Percentiles rank a stretch among this genome's conserved stretches.
phyloP scores from a whole-genome alignment of 2,329 filamentous ascomycete genomes.

The Cytospora piceicola region DNA sequence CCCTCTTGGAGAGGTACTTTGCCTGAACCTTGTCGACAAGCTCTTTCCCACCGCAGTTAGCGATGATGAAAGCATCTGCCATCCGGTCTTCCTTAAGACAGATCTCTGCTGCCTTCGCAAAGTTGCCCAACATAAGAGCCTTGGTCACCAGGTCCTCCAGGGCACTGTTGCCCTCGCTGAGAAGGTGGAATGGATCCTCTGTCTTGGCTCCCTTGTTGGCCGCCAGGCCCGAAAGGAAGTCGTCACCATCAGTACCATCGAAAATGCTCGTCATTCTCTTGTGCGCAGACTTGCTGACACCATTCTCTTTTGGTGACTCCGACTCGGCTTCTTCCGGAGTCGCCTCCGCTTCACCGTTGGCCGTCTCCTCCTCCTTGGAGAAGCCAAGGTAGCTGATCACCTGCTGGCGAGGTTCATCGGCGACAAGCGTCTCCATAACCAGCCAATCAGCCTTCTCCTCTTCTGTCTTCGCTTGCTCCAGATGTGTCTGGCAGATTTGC shows the following conservation, averaged over 20 bases:
- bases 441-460: slow-evolving; percentile 97
- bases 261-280: slow-evolving; percentile 80
- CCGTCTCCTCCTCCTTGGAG: slow-evolving; percentile 60
- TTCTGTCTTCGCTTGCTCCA: slow-evolving; percentile 75
- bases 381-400: slow-evolving; percentile 93
- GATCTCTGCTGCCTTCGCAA: slow-evolving; percentile 85
- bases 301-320: slow-evolving; percentile 28
- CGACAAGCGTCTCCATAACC: slow-evolving; percentile 86
- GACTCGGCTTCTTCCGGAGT: slow-evolving; percentile 21
- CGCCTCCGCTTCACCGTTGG: slow-evolving; percentile 47
- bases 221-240: slow-evolving; percentile 82
- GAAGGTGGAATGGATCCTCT: slow-evolving; percentile 91
- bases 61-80: slow-evolving; percentile 96
- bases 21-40: slow-evolving; percentile 93
- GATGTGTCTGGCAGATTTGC: slow-evolving; percentile 78
- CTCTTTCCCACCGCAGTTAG: slow-evolving; percentile 92
- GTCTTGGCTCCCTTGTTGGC: slow-evolving; percentile 91
- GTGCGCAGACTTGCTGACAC: slow-evolving; percentile 50
- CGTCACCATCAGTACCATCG: slow-evolving; percentile 74
- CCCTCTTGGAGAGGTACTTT: slow-evolving; percentile 84
- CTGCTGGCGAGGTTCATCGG: slow-evolving; percentile 81
- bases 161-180: slow-evolving; percentile 79
- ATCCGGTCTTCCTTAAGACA: slow-evolving; percentile 87
- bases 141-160: slow-evolving; percentile 87
- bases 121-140: slow-evolving; percentile 86